A percentile compares a stretch with the other conserved stretches of the same genome.
Evolutionary conservation across 2,329 filamentous ascomycete genomes (phyloP).

Genomic region (Trichoderma koningiopsis): DNA sequence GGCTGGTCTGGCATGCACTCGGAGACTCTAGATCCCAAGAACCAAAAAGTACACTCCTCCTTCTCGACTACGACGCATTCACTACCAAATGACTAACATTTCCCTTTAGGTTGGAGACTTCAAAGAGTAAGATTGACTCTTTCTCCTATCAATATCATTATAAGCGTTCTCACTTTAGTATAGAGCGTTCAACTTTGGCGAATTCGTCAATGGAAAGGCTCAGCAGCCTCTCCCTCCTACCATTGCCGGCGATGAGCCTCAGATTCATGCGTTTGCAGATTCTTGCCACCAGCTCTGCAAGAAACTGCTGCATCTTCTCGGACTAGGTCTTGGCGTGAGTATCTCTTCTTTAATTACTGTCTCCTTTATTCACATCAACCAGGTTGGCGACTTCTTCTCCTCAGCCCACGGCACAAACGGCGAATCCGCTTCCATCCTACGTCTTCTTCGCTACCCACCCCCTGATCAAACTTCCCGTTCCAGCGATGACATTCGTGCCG

Average conservation of each 20-base stretch:
- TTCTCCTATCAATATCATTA: neutral
- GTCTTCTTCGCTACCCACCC: conserved; percentile 73
- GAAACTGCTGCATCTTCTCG: conserved; percentile 74
- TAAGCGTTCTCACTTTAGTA: conserved; percentile 3
- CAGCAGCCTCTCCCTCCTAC: conserved; percentile 75
- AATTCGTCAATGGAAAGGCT: conserved; percentile 68
- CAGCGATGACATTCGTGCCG: conserved; percentile 72
- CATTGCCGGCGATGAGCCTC: conserved; percentile 60
- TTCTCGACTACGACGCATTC: neutral
- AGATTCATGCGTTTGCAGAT: conserved; percentile 67
- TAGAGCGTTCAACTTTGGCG: conserved; percentile 90
- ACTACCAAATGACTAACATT: too few relatives aligned
- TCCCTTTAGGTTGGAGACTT: conserved; percentile 70
- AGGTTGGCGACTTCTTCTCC: conserved; percentile 58
- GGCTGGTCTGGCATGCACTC: conserved; percentile 89
- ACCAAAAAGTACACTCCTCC: conserved; percentile 64
- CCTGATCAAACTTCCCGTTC: conserved; percentile 47
- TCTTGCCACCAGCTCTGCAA: conserved; percentile 74
- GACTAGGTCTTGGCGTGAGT: conserved; percentile 69
- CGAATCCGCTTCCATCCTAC: conserved; percentile 61
- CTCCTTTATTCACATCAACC: neutral
- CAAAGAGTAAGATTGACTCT: conserved; percentile 68
- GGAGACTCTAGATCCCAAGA: conserved; percentile 83
- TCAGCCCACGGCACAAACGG: conserved; percentile 51
- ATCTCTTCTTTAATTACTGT: neutral